Conservation (phyloP, 306 rosid species). For the Myrica gale region DNA sequence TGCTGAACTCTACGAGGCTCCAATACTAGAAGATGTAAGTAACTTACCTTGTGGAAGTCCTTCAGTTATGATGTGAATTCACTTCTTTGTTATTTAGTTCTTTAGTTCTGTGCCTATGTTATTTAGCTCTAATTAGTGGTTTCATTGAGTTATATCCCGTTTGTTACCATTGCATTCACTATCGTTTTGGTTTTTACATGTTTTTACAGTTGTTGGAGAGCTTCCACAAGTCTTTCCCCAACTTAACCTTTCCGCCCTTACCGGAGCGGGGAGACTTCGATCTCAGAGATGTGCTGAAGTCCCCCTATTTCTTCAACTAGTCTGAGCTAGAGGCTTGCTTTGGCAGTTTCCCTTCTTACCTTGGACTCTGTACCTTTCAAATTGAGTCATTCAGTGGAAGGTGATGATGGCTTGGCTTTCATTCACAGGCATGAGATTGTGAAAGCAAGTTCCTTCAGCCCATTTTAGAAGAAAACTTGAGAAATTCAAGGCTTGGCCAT, state of each 20-base stretch:
- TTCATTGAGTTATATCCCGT: not conserved
- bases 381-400: slow-evolving; percentile 25
- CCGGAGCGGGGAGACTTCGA: slow-evolving; percentile 87
- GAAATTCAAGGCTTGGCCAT: slow-evolving; percentile 25
- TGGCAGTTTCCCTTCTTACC: slow-evolving; percentile 23
- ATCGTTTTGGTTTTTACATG: not conserved
- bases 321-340: slow-evolving; percentile 17
- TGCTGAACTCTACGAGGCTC: slow-evolving; percentile 82
- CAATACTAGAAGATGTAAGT: slow-evolving; percentile 82
- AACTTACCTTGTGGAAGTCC: slow-evolving; percentile 16
- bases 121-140: not conserved
- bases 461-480: slow-evolving; percentile 22
- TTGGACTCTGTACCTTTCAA: slow-evolving; percentile 15
- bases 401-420: slow-evolving; percentile 18
- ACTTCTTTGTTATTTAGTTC: not conserved
- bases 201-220: slow-evolving; percentile 60
- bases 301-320: slow-evolving; percentile 85
- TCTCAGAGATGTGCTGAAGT: slow-evolving; percentile 66
- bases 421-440: slow-evolving; percentile 31
- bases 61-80: slow-evolving; percentile 7
- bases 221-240: slow-evolving; percentile 69
- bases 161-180: slow-evolving; percentile 13
- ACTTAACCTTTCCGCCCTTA: slow-evolving; percentile 58
- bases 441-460: slow-evolving; percentile 5
- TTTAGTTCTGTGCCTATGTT: not conserved